These are phyloP conservation scores for Penicillium paradoxum DNA, from an alignment of 495 filamentous ascomycete genomes.

Conservation along the genomic window DNA sequence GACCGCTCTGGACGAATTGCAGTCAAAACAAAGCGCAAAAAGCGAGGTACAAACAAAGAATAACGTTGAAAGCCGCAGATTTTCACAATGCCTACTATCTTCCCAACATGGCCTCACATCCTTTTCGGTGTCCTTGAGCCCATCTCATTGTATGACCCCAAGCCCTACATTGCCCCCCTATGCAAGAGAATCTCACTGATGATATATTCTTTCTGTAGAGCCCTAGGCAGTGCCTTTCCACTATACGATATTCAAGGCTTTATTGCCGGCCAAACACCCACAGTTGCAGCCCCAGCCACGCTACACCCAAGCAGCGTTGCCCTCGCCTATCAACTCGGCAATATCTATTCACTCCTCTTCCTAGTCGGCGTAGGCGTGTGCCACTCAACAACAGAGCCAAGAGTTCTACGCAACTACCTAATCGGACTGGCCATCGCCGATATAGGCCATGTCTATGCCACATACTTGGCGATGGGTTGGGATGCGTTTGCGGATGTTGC, in stretches of 20 bases:
- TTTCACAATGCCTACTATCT: constrained; percentile 32
- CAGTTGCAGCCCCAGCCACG: constrained; percentile 20
- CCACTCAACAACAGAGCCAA: constrained; percentile 57
- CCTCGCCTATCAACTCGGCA: constrained; percentile 59
- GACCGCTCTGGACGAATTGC: neutral
- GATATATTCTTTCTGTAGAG: constrained; percentile 27
- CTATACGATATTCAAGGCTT: constrained; percentile 55
- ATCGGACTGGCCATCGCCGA: constrained; percentile 61
- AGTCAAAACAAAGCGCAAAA: neutral
- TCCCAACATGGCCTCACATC: constrained; percentile 40
- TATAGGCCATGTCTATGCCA: constrained; percentile 63
- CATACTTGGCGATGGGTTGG: constrained; percentile 53
- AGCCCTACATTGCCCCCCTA: constrained; percentile 4
- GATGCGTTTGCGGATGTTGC: constrained; percentile 47
- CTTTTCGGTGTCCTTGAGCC: constrained; percentile 58
- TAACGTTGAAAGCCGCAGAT: neutral
- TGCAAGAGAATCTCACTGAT: constrained; percentile 5
- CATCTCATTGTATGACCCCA: constrained; percentile 54
- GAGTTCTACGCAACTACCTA: constrained; percentile 63
- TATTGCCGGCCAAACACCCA: constrained; percentile 53
- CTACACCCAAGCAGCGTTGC: constrained; percentile 42
- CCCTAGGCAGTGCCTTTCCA: constrained; percentile 53
- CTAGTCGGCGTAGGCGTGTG: constrained; percentile 56
- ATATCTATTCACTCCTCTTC: constrained; percentile 61
- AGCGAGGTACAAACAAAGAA: neutral